Conservation (phyloP, 2,329 filamentous ascomycete species). For the Gremmenia infestans region DNA sequence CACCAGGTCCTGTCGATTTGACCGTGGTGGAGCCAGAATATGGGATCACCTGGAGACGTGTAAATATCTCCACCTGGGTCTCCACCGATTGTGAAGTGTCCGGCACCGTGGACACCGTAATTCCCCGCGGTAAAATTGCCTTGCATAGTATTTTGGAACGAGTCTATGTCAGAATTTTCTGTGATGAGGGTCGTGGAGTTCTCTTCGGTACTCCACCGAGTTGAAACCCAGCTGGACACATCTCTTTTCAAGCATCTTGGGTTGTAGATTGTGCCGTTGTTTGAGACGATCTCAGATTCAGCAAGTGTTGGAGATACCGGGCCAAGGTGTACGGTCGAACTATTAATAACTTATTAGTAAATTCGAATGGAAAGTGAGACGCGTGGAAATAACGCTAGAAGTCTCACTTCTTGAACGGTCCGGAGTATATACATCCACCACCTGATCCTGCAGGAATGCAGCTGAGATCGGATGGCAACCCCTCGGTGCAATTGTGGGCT, state of each 20-base stretch:
- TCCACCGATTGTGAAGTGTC: slow-evolving; percentile 41
- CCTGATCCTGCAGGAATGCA: slow-evolving; percentile 45
- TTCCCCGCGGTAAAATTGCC: slow-evolving; percentile 32
- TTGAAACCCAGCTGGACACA: slow-evolving; percentile 34
- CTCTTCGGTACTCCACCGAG: slow-evolving; percentile 34
- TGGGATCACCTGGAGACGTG: slow-evolving; percentile 41
- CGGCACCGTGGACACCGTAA: slow-evolving; percentile 37
- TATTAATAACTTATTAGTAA: slow-evolving; percentile 4
- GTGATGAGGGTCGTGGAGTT: slow-evolving; percentile 37
- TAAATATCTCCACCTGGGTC: slow-evolving; percentile 43
- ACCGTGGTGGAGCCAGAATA: slow-evolving; percentile 42
- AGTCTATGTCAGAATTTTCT: slow-evolving; percentile 32
- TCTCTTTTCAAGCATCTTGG: slow-evolving; percentile 41
- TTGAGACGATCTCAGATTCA: slow-evolving; percentile 32
- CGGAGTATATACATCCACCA: slow-evolving; percentile 48
- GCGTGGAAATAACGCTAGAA: background rate
- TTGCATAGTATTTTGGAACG: slow-evolving; percentile 45
- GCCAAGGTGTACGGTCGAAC: slow-evolving; percentile 39
- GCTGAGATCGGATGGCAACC: slow-evolving; percentile 18
- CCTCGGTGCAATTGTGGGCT: slow-evolving; percentile 27
- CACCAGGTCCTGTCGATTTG: slow-evolving; percentile 44
- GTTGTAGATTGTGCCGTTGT: slow-evolving; percentile 34
- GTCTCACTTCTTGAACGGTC: slow-evolving; percentile 39
- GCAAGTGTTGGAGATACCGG: slow-evolving; percentile 39
- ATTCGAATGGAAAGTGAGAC: background rate